These are phyloP conservation scores for Taiozyma onychis DNA, from an alignment of 1,139 yeast genomes.

Conservation along the genomic window DNA sequence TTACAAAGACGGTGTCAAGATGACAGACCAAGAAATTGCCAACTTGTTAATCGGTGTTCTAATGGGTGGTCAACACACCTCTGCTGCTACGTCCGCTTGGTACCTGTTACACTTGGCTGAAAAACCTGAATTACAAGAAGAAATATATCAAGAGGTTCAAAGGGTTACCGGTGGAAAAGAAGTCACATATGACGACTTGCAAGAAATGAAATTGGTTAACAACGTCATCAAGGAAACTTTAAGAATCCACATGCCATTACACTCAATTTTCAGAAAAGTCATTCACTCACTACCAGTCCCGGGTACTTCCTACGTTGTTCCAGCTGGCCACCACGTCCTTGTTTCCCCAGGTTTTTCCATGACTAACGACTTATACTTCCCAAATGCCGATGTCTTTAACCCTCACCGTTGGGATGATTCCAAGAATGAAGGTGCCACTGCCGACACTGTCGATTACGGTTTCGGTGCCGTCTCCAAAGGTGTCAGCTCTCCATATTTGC, in stretches of 20 bases:
- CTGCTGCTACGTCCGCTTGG: conserved; percentile 97
- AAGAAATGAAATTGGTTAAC: conserved; percentile 73
- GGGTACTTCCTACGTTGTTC: conserved; percentile 73
- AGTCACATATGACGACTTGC: conserved; percentile 76
- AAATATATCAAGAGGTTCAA: conserved; percentile 68
- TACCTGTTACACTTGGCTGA: conserved; percentile 85
- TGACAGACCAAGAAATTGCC: conserved; percentile 95
- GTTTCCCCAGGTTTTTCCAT: conserved; percentile 93
- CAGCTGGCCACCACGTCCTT: conserved; percentile 82
- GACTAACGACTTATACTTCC: conserved; percentile 72
- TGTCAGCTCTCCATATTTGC: conserved; percentile 90
- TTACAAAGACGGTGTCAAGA: conserved; percentile 86
- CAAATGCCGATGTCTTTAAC: conserved; percentile 60
- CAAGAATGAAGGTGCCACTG: conserved; percentile 28
- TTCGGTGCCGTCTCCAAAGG: conserved; percentile 96
- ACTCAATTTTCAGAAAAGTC: conserved; percentile 92
- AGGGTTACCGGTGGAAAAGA: conserved; percentile 51
- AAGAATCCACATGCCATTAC: conserved; percentile 94
- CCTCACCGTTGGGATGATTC: conserved; percentile 86
- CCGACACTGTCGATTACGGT: conserved; percentile 80
- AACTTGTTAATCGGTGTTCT: conserved; percentile 89
- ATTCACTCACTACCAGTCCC: conserved; percentile 75
- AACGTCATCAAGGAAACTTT: conserved; percentile 87
- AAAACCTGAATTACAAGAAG: conserved; percentile 77
- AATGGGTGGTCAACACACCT: conserved; percentile 99